These are phyloP conservation scores for Sarocladium brachiariae DNA, from an alignment of 2,329 filamentous ascomycete genomes.

Conservation along the genomic window DNA sequence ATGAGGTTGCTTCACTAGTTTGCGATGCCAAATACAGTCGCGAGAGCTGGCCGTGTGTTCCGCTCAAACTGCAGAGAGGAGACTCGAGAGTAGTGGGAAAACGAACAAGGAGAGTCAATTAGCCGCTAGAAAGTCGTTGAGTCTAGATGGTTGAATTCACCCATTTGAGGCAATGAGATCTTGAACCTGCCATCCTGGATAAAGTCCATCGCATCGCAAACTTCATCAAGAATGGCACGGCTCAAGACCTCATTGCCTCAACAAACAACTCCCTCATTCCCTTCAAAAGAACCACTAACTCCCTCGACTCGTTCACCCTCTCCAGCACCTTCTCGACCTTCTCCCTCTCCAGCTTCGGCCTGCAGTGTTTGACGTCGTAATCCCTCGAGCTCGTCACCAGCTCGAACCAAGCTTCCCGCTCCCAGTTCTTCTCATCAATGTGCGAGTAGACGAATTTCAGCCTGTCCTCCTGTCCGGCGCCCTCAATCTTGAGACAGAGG, in stretches of 20 bases:
- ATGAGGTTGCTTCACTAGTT: too few species aligned
- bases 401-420: constrained; percentile 89
- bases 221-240: too few species aligned
- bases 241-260: constrained; percentile 52
- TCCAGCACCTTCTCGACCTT: constrained; percentile 72
- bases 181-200: too few species aligned
- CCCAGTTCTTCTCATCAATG: constrained; percentile 80
- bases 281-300: constrained; percentile 67
- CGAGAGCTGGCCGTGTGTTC: too few species aligned
- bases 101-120: too few species aligned
- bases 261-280: constrained; percentile 77
- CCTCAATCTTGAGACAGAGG: constrained; percentile 82
- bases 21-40: too few species aligned
- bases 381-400: constrained; percentile 73
- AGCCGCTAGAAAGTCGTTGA: too few species aligned
- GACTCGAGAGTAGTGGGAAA: too few species aligned
- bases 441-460: constrained; percentile 88
- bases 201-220: too few species aligned
- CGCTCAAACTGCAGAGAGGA: too few species aligned
- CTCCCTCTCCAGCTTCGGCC: constrained; percentile 75
- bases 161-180: too few species aligned
- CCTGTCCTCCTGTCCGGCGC: constrained; percentile 73
- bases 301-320: constrained; percentile 71
- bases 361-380: constrained; percentile 75
- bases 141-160: too few species aligned